Percentiles rank a stretch among this genome's conserved stretches.
Evolutionary conservation across 2,329 filamentous ascomycete species (phyloP).

Genomic region (Amylocarpus encephaloides): DNA sequence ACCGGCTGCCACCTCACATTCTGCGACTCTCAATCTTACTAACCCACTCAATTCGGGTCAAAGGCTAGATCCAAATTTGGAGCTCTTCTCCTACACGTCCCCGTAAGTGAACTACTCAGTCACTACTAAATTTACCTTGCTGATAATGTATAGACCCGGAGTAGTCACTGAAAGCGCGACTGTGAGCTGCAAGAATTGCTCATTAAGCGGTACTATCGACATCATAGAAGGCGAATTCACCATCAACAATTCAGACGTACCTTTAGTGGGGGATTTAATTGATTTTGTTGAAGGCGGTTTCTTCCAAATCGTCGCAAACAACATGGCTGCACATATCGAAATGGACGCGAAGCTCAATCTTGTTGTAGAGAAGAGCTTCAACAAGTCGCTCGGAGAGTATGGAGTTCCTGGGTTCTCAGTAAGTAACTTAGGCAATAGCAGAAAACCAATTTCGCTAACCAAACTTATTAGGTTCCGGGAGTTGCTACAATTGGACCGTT

Average conservation of each 20-base stretch:
- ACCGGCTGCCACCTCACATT: background rate
- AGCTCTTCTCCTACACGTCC: background rate
- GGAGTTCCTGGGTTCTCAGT: conserved; percentile 10
- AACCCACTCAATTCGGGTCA: background rate
- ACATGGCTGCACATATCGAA: conserved; percentile 9
- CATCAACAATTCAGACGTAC: conserved; percentile 2
- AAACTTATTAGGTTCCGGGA: conserved; percentile 6
- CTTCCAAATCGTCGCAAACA: conserved; percentile 8
- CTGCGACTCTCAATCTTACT: background rate
- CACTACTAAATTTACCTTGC: background rate
- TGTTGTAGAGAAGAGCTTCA: background rate
- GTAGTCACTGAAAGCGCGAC: background rate
- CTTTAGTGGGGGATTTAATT: background rate
- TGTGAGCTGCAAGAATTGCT: conserved; percentile 10
- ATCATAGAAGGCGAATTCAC: conserved; percentile 11
- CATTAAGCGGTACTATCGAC: conserved; percentile 6
- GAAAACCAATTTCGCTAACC: background rate
- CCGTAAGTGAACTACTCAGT: background rate
- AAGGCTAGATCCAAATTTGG: background rate
- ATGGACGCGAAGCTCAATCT: conserved; percentile 5
- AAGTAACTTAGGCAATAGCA: background rate
- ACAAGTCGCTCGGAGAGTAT: conserved; percentile 5
- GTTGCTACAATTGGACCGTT: conserved; percentile 11
- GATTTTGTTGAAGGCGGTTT: conserved; percentile 10
- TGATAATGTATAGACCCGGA: background rate